Base-by-base conservation (phyloP, 208 protist species). In the Acanthamoeba lenticulata region DNA sequence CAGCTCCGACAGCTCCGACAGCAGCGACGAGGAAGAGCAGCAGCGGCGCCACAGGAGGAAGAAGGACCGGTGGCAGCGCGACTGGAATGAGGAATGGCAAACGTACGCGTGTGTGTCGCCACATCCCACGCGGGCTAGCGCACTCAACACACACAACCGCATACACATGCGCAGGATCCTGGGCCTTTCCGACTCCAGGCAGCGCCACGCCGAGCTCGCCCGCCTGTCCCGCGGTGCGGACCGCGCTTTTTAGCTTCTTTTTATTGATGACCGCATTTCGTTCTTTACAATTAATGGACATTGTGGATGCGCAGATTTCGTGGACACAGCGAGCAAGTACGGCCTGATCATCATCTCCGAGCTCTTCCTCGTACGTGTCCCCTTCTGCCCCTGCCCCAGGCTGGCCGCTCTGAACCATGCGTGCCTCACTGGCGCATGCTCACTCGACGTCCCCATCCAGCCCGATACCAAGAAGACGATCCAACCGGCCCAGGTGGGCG, bases 81-180 rank as follows among this genome's bases (percentile, higher is more conserved):
- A 90, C 49, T 90, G 83, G 83, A 90, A 90, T 29, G 83, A 90
- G 27, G 83, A 90, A 32, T 90, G 83, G 83, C 83, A 90, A 90
- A 83, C 72, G 72, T 83, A 52, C 72, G 72, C n/a, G n/a, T n/a
- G n/a, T n/a, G n/a, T n/a, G n/a, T n/a, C n/a, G n/a, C n/a, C n/a
- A n/a, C n/a, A n/a, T n/a, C n/a, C n/a, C n/a, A n/a, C n/a, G n/a
- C n/a, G n/a, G n/a, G n/a, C n/a, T n/a, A n/a, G n/a, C n/a, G n/a
- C n/a, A n/a, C n/a, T n/a, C n/a, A n/a, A n/a, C n/a, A n/a, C n/a
- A n/a, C n/a, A n/a, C n/a, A n/a, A n/a, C n/a, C n/a, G n/a, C n/a
- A n/a, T n/a, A n/a, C n/a, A n/a, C n/a, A n/a, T n/a, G n/a, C n/a
- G n/a, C n/a, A 83, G 72, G 3, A n/a, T 83, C 36, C 19, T 83